Base-by-base conservation (phyloP, 2,329 filamentous ascomycete species). In the Apiospora phragmitis region DNA sequence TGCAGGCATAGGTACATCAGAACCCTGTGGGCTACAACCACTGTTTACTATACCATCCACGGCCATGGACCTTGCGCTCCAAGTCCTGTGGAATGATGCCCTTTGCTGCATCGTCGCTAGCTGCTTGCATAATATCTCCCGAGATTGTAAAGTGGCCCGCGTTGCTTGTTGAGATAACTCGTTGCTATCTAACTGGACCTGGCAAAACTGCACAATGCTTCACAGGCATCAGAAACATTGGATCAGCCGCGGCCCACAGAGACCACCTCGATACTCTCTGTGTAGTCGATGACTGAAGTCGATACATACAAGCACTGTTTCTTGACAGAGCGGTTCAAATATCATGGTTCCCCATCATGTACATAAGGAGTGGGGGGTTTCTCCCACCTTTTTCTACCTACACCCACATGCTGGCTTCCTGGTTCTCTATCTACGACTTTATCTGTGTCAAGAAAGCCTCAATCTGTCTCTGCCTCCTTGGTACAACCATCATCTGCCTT, bases 131-230 rank as follows among this genome's bases (percentile, higher is more conserved):
- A 75, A 71, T 77, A 74, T 75, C 73, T 80, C 77, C 80, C 79
- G 79, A 80, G 76, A 81, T 80, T 80, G 75, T 79, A 75, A 78
- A 74, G 75, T 74, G 26, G 68, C 70, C 67, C 67, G 71, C 70
- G 71, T 67, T 69, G n/a, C 62, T 59, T 73, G 70, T 77, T 70
- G 49, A 76, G 76, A 83, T 83, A 83, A 81, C 78, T 79, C 69
- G 77, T 77, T 76, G 79, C 73, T 76, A 74, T 77, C 74, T 83
- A 78, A 83, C 81, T 84, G 81, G 81, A 71, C 62, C 71, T 76
- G 71, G 70, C 65, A 75, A 73, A 38, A 71, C 68, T 71, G 70
- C 68, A 73, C 65, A 69, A 72, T 70, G 59, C 71, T 70, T 71
- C 67, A 42, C 47, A 71, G 68, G 62, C 70, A 45, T 69, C 49